Evolutionary conservation across 768 basidiomycete genomes (phyloP).

Genomic region (Hericium alpestre): DNA sequence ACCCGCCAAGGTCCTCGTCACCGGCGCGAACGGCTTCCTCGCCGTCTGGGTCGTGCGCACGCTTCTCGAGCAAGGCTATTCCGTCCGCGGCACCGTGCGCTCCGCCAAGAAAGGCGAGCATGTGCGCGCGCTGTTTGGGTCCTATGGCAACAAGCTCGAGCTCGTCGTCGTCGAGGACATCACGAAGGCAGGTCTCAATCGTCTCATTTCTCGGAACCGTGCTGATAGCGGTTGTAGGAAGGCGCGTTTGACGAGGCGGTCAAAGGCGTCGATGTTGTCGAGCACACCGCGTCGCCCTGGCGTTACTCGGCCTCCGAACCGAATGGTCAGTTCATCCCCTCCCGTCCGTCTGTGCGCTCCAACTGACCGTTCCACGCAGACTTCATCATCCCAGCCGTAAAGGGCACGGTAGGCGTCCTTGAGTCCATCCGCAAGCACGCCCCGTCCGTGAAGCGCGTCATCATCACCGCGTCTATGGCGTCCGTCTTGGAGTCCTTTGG

Average conservation of each 20-base stretch:
- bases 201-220: too few relatives aligned
- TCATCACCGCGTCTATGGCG: constrained; percentile 34
- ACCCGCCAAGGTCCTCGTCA: constrained; percentile 4
- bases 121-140: constrained; percentile 26
- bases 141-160: constrained; percentile 26
- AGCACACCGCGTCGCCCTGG: constrained; percentile 26
- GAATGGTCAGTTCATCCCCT: constrained; percentile 5
- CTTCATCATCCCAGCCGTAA: constrained; percentile 29
- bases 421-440: constrained; percentile 22
- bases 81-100: constrained; percentile 34
- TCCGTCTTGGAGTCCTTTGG: constrained; percentile 10
- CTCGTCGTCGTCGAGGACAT: constrained; percentile 39
- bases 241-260: constrained; percentile 34
- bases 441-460: constrained; percentile 29
- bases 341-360: not conserved
- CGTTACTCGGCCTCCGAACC: constrained; percentile 16
- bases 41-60: constrained; percentile 22
- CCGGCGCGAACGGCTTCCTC: constrained; percentile 11
- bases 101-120: constrained; percentile 32
- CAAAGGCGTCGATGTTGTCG: constrained; percentile 30
- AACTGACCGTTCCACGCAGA: constrained; percentile 8
- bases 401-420: constrained; percentile 28
- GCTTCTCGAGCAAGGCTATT: constrained; percentile 29
- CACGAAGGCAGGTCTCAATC: constrained; percentile 21
- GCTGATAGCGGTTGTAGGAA: constrained; percentile 1